Percentiles rank a stretch among this genome's conserved stretches.
These are phyloP conservation scores for Colletotrichum limetticola DNA, from an alignment of 2,329 filamentous ascomycete genomes.

Conservation along the genomic window DNA sequence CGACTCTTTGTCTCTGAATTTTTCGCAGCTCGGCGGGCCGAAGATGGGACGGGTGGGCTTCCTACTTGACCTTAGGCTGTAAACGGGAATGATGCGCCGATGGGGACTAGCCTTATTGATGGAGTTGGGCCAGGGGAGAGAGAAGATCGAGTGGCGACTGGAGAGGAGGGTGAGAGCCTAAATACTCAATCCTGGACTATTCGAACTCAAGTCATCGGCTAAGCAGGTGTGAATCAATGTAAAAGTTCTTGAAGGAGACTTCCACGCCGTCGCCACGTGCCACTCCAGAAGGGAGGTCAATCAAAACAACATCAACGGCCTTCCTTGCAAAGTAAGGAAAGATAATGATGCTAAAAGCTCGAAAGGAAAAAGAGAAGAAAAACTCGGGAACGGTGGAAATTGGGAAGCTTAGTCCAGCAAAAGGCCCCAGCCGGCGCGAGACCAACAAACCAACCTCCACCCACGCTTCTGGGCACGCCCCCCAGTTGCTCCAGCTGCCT, in stretches of 20 bases:
- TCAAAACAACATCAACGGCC: background rate
- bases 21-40: background rate
- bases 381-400: background rate
- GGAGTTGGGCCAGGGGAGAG: background rate
- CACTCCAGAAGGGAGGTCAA: background rate
- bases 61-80: background rate
- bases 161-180: too few relatives aligned
- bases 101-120: background rate
- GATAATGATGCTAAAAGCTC: background rate
- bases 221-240: background rate
- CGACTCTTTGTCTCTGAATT: background rate
- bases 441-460: conserved; percentile 1
- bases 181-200: too few relatives aligned
- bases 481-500: conserved; percentile 26
- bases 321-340: background rate
- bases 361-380: background rate
- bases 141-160: background rate
- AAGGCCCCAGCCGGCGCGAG: background rate
- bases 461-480: background rate
- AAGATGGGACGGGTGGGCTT: background rate
- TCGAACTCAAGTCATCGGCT: background rate
- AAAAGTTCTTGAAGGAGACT: too few relatives aligned
- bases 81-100: conserved; percentile 5
- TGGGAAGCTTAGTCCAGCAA: conserved; percentile 14
- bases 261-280: background rate